phyloP scores from a whole-genome alignment of 208 protist species.

The Crithidia mellificae region DNA sequence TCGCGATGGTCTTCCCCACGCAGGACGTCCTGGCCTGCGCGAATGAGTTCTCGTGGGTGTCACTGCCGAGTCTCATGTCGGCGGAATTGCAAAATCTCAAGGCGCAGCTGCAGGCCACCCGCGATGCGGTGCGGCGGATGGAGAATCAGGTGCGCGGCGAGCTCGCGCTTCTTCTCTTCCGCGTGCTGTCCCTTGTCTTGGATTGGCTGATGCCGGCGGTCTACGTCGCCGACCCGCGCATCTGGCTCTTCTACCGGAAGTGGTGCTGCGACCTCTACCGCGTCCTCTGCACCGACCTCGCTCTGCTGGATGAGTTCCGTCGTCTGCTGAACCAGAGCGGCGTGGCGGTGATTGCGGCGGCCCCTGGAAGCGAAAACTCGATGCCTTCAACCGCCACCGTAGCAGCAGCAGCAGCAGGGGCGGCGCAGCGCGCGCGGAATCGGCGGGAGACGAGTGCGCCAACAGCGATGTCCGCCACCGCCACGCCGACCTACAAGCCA shows the following conservation, averaged over 20 bases:
- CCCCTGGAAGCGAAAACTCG: background rate
- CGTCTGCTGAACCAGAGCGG: constrained; percentile 41
- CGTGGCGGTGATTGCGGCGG: constrained; percentile 15
- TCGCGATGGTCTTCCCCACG: constrained; percentile 14
- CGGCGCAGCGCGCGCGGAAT: background rate
- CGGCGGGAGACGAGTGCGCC: background rate
- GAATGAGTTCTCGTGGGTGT: constrained; percentile 33
- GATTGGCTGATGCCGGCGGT: constrained; percentile 82
- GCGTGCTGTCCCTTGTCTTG: constrained; percentile 68
- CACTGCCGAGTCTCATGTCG: constrained; percentile 29
- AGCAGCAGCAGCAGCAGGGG: no score
- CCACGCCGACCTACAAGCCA: constrained; percentile 9
- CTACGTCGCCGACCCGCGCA: constrained; percentile 52
- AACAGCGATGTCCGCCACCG: constrained; percentile 4
- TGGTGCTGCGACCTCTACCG: constrained; percentile 85
- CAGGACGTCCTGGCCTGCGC: constrained; percentile 29
- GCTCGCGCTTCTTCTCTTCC: constrained; percentile 74
- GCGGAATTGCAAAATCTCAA: constrained; percentile 33
- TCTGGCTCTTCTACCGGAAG: constrained; percentile 77
- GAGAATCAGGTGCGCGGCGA: constrained; percentile 69
- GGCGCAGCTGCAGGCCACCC: constrained; percentile 17
- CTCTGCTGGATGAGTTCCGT: constrained; percentile 61
- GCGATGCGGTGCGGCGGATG: constrained; percentile 23
- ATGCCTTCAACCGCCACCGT: no score
- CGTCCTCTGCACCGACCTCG: constrained; percentile 58